Percentiles rank a stretch among this genome's conserved stretches.
These are phyloP conservation scores for Gentiana straminea DNA, from an alignment of 257 asterid genomes.

Conservation along the genomic window DNA sequence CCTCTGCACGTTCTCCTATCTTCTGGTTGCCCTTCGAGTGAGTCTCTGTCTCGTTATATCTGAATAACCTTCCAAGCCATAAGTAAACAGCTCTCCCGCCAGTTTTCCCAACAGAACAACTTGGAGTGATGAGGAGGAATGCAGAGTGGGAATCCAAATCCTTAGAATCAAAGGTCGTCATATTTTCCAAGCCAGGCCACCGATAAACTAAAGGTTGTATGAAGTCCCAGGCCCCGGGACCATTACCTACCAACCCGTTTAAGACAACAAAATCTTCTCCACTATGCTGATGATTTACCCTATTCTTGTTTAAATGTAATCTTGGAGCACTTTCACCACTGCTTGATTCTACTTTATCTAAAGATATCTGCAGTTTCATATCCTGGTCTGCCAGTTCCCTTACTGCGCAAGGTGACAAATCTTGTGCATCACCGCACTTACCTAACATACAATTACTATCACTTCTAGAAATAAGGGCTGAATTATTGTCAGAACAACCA, in stretches of 20 bases:
- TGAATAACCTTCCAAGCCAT: conserved; percentile 35
- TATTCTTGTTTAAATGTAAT: conserved; percentile 3
- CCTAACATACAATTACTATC: conserved; percentile 14
- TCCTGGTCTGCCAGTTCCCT: conserved; percentile 13
- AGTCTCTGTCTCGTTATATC: conserved; percentile 10
- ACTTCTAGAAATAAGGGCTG: conserved; percentile 10
- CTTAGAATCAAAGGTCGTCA: conserved; percentile 13
- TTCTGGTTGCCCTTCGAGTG: conserved; percentile 11
- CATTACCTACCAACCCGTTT: conserved; percentile 13
- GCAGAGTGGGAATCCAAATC: conserved; percentile 30
- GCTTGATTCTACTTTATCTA: conserved; percentile 14
- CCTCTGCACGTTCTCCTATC: conserved; percentile 14
- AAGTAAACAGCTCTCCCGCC: conserved; percentile 19
- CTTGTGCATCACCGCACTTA: conserved; percentile 9
- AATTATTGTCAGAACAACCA: conserved; percentile 9
- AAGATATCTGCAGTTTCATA: conserved; percentile 10
- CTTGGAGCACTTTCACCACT: conserved; percentile 7
- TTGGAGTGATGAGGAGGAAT: conserved; percentile 22
- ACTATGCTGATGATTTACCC: conserved; percentile 11
- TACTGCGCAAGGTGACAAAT: conserved; percentile 9
- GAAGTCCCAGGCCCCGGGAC: conserved; percentile 14
- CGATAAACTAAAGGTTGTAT: conserved; percentile 17
- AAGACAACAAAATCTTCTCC: conserved; percentile 6
- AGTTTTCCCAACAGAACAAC: conserved; percentile 13
- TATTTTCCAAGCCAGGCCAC: conserved; percentile 41